Evolutionary conservation across 768 basidiomycete species (phyloP).

Genomic region (Rhizopogon vesiculosus): DNA sequence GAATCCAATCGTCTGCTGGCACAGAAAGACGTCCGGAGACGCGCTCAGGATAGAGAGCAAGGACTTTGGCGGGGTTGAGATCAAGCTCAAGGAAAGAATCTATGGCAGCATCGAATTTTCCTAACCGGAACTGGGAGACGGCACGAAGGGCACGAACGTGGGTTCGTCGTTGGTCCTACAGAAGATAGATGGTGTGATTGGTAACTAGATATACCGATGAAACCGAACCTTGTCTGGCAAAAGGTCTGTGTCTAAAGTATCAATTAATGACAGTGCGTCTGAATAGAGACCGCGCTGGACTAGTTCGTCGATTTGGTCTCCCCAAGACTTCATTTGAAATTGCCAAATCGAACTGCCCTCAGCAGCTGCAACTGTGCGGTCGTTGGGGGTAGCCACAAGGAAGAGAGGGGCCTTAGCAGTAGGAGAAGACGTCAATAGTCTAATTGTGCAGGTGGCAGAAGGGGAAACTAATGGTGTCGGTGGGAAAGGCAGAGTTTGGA

Average conservation of each 20-base stretch:
- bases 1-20: slow-evolving; percentile 69
- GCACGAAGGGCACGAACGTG: slow-evolving; percentile 72
- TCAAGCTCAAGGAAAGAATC: slow-evolving; percentile 86
- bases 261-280: slow-evolving; percentile 78
- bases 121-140: slow-evolving; percentile 66
- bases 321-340: slow-evolving; percentile 67
- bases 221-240: slow-evolving; percentile 61
- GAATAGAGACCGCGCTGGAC: slow-evolving; percentile 61
- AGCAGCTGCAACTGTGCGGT: slow-evolving; percentile 54
- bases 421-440: slow-evolving; percentile 58
- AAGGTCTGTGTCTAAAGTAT: slow-evolving; percentile 54
- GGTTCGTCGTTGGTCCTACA: slow-evolving; percentile 49
- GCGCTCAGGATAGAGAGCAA: slow-evolving; percentile 80
- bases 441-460: slow-evolving; percentile 46
- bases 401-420: slow-evolving; percentile 51
- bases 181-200: slow-evolving; percentile 3
- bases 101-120: slow-evolving; percentile 73
- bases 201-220: background rate
- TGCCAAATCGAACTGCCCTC: slow-evolving; percentile 83
- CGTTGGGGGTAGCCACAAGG: slow-evolving; percentile 69
- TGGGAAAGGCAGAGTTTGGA: slow-evolving; percentile 65
- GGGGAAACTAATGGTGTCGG: slow-evolving; percentile 23
- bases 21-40: slow-evolving; percentile 77
- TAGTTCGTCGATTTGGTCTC: slow-evolving; percentile 81
- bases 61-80: slow-evolving; percentile 89